Evolutionary conservation across 163 green algal genomes (phyloP), one percentile per base, ranked within the genome.

Genomic region (Scenedesmus sp.): DNA sequence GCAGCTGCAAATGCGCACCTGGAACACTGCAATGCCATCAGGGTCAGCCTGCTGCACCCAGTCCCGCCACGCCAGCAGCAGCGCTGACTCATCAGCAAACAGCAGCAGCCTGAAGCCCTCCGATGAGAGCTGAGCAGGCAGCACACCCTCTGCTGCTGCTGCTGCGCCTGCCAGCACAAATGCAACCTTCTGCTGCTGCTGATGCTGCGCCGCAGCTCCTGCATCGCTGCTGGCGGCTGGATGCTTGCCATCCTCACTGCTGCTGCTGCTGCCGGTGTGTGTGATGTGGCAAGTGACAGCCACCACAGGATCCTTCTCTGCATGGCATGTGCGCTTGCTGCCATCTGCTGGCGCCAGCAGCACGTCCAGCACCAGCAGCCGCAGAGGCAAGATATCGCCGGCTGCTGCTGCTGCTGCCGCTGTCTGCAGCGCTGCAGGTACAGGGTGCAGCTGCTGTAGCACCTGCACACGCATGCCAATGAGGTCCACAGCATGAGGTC

Each of bases 1-100:
- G 18, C 64, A 23, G 46, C 23, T 2, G 70, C 70, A 15, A 46
- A 23, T 4, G 0, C 20, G 0, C 23, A 96, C 94, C 95, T 98
- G 94, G 83, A 96, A 98, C 0, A 96, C 74, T 23, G 89, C 92
- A 26, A 98, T 59, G 52, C 94, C 93, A 62, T 98, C 96, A 0
- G 96, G 96, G 86, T 98, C 96, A 0, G 55, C 60, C 1, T 86
- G n/a, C 62, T 89, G 7, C 34, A 97, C n/a, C 82, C 88, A 96
- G 0, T 92, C 59, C 55, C 89, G 88, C 94, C 95, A 98, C 0
- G 79, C 73, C n/a, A 67, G 34, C 84, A 94, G 92, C 90, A 95
- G 81, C 54, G 74, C 87, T 46, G n/a, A 55, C 91, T 95, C 81
- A 4, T 4, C 92, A 4, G 4, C 81, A 56, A 92, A 96, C 66